phyloP scores from a whole-genome alignment of 257 asterid species.

The Fraxinus cuspidata region DNA sequence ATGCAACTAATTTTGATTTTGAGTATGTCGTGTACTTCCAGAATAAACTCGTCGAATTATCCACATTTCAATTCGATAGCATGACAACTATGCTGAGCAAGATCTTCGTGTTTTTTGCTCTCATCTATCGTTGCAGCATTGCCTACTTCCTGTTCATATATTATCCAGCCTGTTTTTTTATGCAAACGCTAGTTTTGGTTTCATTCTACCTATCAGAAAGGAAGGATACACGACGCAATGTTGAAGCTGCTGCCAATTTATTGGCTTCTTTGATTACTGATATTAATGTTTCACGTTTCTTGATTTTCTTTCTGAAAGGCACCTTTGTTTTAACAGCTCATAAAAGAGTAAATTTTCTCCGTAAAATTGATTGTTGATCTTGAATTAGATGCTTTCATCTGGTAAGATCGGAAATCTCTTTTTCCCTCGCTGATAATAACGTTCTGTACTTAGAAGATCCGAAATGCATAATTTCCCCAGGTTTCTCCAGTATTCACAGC shows the following conservation, averaged over 20 bases:
- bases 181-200: slow-evolving; percentile 15
- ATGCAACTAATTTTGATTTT: too few relatives aligned
- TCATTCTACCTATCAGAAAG: slow-evolving; percentile 18
- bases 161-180: slow-evolving; percentile 15
- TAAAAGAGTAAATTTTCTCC: not conserved
- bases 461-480: slow-evolving; percentile 40
- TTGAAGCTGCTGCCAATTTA: slow-evolving; percentile 25
- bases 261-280: slow-evolving; percentile 4
- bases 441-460: slow-evolving; percentile 40
- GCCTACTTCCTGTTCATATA: slow-evolving; percentile 21
- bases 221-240: slow-evolving; percentile 36
- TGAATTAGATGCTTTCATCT: slow-evolving; percentile 15
- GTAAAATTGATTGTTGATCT: slow-evolving; percentile 36
- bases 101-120: not conserved
- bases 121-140: not conserved
- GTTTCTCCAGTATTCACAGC: slow-evolving; percentile 46
- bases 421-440: slow-evolving; percentile 24
- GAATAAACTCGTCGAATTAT: not conserved
- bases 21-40: too few relatives aligned
- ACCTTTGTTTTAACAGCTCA: slow-evolving; percentile 20
- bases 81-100: not conserved
- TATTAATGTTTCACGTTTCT: slow-evolving; percentile 26
- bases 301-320: slow-evolving; percentile 29
- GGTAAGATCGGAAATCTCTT: not conserved
- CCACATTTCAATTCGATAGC: not conserved